Evolutionary conservation across 2,329 filamentous ascomycete genomes (phyloP).

Genomic region (Ascochyta viciae-villosae): DNA sequence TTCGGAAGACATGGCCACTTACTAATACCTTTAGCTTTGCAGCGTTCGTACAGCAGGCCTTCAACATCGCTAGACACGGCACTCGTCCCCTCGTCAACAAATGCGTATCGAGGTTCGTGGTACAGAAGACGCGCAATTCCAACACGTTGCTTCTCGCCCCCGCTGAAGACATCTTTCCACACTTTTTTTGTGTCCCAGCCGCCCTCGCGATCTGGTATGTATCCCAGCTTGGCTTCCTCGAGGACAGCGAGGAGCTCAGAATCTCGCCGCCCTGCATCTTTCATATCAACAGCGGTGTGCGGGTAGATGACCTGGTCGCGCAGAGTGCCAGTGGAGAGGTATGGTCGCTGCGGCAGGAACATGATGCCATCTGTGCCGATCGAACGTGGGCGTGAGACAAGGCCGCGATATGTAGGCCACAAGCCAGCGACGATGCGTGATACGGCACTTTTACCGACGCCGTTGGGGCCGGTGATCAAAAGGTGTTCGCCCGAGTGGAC

Average conservation of each 20-base stretch:
- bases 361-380: conserved; percentile 91
- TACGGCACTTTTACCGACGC: conserved; percentile 91
- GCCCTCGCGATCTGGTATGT: conserved; percentile 89
- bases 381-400: conserved; percentile 84
- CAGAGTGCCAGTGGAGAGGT: conserved; percentile 88
- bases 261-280: conserved; percentile 77
- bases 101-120: conserved; percentile 92
- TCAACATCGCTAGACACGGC: conserved; percentile 95
- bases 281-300: conserved; percentile 94
- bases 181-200: conserved; percentile 97
- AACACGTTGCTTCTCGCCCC: conserved; percentile 96
- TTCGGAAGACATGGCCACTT: conserved; percentile 51
- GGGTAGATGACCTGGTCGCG: conserved; percentile 98
- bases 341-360: conserved; percentile 95
- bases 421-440: conserved; percentile 86
- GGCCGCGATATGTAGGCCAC: conserved; percentile 94
- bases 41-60: conserved; percentile 88
- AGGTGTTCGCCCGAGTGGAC: conserved; percentile 91
- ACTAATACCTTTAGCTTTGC: conserved; percentile 94
- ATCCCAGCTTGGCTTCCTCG: conserved; percentile 84
- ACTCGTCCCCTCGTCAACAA: conserved; percentile 94
- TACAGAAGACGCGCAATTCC: conserved; percentile 89
- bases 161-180: conserved; percentile 98
- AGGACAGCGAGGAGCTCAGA: conserved; percentile 78
- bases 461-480: conserved; percentile 92